These are phyloP conservation scores for Ustilago lituana DNA, from an alignment of 1,284 basidiomycete species.

Conservation along the genomic window DNA sequence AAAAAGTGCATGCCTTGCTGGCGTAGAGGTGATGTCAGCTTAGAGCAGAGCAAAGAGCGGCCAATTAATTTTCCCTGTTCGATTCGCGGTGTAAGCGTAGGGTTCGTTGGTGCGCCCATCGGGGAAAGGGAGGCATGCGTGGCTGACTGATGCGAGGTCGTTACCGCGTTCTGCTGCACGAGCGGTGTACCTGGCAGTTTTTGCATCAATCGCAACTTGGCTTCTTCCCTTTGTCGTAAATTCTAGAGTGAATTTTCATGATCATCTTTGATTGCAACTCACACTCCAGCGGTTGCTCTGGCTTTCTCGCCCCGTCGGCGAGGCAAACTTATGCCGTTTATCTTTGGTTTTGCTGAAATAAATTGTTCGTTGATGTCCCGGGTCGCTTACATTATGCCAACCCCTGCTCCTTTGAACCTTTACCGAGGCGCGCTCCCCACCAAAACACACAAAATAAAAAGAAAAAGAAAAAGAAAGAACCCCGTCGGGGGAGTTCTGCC, in stretches of 20 bases:
- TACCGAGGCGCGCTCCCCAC: conserved; percentile 15
- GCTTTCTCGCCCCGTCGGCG: not conserved
- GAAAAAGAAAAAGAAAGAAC: not conserved
- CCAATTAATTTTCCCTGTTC: conserved; percentile 5
- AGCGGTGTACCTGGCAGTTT: too few relatives aligned
- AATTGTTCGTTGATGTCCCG: not conserved
- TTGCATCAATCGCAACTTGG: too few relatives aligned
- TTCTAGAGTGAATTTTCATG: too few relatives aligned
- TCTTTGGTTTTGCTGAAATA: not conserved
- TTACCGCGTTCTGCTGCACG: not conserved
- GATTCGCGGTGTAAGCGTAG: not conserved
- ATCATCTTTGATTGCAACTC: not conserved
- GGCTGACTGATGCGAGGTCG: conserved; percentile 2
- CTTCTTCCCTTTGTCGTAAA: not conserved
- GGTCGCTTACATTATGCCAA: conserved; percentile 13
- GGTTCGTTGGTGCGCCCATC: not conserved
- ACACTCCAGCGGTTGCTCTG: not conserved
- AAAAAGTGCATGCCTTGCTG: too few relatives aligned
- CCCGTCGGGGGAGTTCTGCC: too few relatives aligned
- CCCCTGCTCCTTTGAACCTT: conserved; percentile 5
- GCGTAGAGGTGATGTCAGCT: not conserved
- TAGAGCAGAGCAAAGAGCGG: not conserved
- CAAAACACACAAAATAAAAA: not conserved
- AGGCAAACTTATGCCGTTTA: too few relatives aligned
- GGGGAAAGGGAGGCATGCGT: conserved; percentile 1